Conservation (phyloP, 805 yeast genomes). For the Candida sithepensis region DNA sequence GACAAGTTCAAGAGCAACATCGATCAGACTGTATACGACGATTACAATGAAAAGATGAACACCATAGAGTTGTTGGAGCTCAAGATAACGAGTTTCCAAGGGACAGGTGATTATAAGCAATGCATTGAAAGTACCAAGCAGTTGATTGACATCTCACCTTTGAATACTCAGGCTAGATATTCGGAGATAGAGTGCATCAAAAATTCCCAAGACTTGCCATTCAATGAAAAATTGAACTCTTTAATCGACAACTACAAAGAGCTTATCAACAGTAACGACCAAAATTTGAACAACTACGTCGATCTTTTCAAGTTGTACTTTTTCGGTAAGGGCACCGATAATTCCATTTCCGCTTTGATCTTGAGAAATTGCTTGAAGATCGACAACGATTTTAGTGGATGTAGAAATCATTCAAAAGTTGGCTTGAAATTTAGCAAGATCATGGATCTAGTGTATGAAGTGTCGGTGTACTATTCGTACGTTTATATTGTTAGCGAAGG, state of each 20-base stretch:
- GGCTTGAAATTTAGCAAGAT: slow-evolving; percentile 42
- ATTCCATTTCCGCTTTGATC: slow-evolving; percentile 13
- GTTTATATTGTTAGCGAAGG: slow-evolving; percentile 33
- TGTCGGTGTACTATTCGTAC: slow-evolving; percentile 39
- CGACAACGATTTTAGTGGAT: slow-evolving; percentile 67
- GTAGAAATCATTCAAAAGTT: slow-evolving; percentile 56
- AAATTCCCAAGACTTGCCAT: slow-evolving; percentile 10
- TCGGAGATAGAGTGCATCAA: slow-evolving; percentile 28
- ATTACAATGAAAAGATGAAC: slow-evolving; percentile 4
- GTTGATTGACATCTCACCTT: slow-evolving; percentile 41
- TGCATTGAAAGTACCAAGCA: slow-evolving; percentile 32
- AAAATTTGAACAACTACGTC: slow-evolving; percentile 20
- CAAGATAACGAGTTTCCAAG: slow-evolving; percentile 1
- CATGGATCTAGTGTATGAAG: slow-evolving; percentile 38
- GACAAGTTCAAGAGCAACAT: slow-evolving; percentile 13
- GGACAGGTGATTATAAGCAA: slow-evolving; percentile 19
- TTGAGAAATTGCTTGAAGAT: slow-evolving; percentile 61
- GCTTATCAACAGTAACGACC: slow-evolving; percentile 20
- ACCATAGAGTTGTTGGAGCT: slow-evolving; percentile 3
- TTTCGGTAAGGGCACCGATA: slow-evolving; percentile 22
- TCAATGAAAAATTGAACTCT: slow-evolving; percentile 16
- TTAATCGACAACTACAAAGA: slow-evolving; percentile 23
- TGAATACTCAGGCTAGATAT: slow-evolving; percentile 35
- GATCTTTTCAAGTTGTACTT: slow-evolving; percentile 25
- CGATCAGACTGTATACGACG: background rate